Percentiles rank a stretch among this genome's conserved stretches.
These are phyloP conservation scores for Dispira parvispora DNA, from an alignment of 192 early-diverging fungal species.

Conservation along the genomic window DNA sequence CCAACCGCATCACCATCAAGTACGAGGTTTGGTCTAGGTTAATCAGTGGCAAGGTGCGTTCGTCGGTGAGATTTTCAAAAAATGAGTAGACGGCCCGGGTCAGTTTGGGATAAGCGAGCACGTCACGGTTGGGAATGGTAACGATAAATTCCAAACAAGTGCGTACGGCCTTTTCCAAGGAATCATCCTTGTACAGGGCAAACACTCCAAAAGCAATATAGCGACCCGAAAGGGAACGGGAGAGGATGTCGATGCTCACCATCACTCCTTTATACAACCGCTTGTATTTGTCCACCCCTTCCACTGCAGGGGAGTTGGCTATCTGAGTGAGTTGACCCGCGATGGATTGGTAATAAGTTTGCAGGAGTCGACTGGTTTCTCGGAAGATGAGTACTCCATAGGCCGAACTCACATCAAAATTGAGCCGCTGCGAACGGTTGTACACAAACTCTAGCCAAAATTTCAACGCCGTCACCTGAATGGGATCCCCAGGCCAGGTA, in stretches of 20 bases:
- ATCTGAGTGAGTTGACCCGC: background rate
- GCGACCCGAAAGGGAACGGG: conserved; percentile 48
- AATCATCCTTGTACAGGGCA: conserved; percentile 67
- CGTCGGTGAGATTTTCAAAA: conserved; percentile 49
- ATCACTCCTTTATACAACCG: conserved; percentile 57
- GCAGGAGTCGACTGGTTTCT: conserved; percentile 43
- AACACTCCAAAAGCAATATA: conserved; percentile 91
- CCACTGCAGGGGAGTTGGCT: background rate
- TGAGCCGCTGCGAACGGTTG: conserved; percentile 61
- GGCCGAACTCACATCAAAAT: conserved; percentile 68
- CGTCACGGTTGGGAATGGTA: conserved; percentile 52
- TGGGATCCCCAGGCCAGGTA: conserved; percentile 40
- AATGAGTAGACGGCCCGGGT: conserved; percentile 37
- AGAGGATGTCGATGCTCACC: conserved; percentile 55
- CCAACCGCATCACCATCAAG: conserved; percentile 55
- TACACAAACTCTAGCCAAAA: conserved; percentile 67
- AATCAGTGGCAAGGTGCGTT: conserved; percentile 45
- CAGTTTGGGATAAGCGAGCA: conserved; percentile 43
- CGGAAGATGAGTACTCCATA: conserved; percentile 83
- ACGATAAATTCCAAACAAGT: conserved; percentile 52
- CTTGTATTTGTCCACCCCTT: conserved; percentile 27
- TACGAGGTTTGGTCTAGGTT: conserved; percentile 36
- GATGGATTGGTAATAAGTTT: background rate
- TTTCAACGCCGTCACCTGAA: conserved; percentile 55
- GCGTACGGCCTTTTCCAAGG: conserved; percentile 45